These are phyloP conservation scores for Somion occarium DNA, from an alignment of 1,284 basidiomycete species.

Conservation along the genomic window DNA sequence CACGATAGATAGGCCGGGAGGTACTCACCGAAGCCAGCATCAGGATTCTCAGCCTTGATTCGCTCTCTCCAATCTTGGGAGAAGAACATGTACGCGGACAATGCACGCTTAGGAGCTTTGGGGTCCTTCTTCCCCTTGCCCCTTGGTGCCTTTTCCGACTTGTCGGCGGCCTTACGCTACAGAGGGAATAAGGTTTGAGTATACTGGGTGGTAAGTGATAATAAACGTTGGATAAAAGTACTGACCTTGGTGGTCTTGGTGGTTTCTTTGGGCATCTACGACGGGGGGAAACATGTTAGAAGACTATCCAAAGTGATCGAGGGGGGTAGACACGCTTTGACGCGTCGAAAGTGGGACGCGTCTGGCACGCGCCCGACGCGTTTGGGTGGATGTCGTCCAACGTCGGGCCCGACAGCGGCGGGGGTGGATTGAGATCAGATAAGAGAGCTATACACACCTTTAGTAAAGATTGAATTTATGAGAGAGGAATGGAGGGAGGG, in stretches of 20 bases:
- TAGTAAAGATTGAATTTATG: too few species aligned
- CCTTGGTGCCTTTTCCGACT: conserved; percentile 53
- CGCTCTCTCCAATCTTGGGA: conserved; percentile 92
- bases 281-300: conserved; percentile 29
- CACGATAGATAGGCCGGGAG: too few species aligned
- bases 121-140: conserved; percentile 69
- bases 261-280: conserved; percentile 80
- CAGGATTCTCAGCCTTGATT: conserved; percentile 94
- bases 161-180: conserved; percentile 72
- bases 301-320: conserved; percentile 18
- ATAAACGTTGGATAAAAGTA: background rate
- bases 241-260: conserved; percentile 72
- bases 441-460: too few species aligned
- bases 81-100: conserved; percentile 99
- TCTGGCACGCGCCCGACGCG: conserved; percentile 19
- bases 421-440: too few species aligned
- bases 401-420: too few species aligned
- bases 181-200: conserved; percentile 12
- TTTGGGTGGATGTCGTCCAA: background rate
- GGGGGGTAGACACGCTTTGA: conserved; percentile 9
- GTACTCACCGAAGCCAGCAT: conserved; percentile 82
- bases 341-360: too few species aligned
- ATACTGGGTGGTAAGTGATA: background rate
- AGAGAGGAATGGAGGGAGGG: background rate
- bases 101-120: conserved; percentile 83